Evolutionary conservation across 805 yeast genomes (phyloP).

Genomic region (Vanderwaltozyma verrucispora): DNA sequence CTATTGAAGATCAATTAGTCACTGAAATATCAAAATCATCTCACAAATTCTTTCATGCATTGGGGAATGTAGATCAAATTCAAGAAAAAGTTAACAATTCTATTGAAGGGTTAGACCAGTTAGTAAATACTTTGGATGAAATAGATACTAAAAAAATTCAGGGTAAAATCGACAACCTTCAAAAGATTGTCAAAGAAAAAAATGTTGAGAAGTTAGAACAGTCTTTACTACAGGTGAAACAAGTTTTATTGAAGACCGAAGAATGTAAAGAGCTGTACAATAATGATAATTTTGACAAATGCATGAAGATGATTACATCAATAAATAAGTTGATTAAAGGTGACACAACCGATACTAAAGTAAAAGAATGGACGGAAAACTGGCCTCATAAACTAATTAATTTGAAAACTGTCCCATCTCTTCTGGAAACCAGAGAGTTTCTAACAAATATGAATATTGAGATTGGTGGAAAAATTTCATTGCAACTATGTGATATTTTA

Average conservation of each 20-base stretch:
- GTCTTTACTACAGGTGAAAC: constrained; percentile 40
- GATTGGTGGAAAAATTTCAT: constrained; percentile 59
- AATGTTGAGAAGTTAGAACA: constrained; percentile 58
- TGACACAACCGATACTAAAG: constrained; percentile 23
- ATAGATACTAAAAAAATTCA: constrained; percentile 42
- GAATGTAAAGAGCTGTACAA: constrained; percentile 21
- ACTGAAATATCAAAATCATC: constrained; percentile 79
- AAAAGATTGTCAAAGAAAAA: constrained; percentile 40
- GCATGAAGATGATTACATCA: constrained; percentile 48
- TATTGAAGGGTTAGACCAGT: constrained; percentile 34
- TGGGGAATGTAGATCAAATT: constrained; percentile 65
- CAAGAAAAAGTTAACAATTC: constrained; percentile 44
- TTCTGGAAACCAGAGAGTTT: constrained; percentile 36
- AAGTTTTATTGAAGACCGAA: constrained; percentile 36
- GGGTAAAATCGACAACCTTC: constrained; percentile 40
- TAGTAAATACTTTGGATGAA: constrained; percentile 36
- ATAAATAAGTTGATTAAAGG: constrained; percentile 54
- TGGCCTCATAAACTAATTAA: constrained; percentile 35
- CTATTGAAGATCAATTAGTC: constrained; percentile 71
- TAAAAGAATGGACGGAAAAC: constrained; percentile 23
- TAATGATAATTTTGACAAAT: constrained; percentile 38
- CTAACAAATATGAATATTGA: constrained; percentile 47
- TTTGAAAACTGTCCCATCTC: constrained; percentile 24
- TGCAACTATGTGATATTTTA: constrained; percentile 44
- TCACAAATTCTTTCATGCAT: constrained; percentile 71